Conservation (phyloP, 208 protist genomes). For the Trypanosoma caninum region DNA sequence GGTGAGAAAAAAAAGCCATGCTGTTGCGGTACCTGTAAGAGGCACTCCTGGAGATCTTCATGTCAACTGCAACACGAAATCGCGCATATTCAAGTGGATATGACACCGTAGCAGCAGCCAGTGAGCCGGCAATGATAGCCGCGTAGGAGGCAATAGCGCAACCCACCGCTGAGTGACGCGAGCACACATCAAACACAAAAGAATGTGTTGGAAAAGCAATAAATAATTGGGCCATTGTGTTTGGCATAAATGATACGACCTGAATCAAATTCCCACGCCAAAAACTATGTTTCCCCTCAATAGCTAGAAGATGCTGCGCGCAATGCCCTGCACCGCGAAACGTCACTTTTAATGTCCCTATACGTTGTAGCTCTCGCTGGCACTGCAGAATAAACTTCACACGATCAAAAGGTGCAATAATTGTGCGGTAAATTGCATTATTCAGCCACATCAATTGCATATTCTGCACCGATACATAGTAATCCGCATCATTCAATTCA, state of each 20-base stretch:
- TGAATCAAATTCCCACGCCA: conserved; percentile 84
- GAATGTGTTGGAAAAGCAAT: conserved; percentile 55
- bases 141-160: conserved; percentile 52
- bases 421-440: conserved; percentile 39
- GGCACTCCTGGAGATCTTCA: conserved; percentile 44
- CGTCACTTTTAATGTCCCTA: conserved; percentile 36
- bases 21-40: conserved; percentile 71
- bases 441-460: conserved; percentile 53
- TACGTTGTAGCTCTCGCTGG: conserved; percentile 63
- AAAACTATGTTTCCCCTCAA: conserved; percentile 63
- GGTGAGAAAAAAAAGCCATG: conserved; percentile 70
- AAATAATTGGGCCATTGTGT: conserved; percentile 61
- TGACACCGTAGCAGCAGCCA: conserved; percentile 48
- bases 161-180: conserved; percentile 28
- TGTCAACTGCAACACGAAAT: conserved; percentile 76
- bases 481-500: conserved; percentile 3
- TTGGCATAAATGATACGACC: conserved; percentile 62
- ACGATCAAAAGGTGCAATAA: conserved; percentile 77
- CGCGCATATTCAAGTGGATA: conserved; percentile 83
- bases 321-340: conserved; percentile 60
- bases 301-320: conserved; percentile 38
- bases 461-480: conserved; percentile 49
- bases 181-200: conserved; percentile 49
- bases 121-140: conserved; percentile 37
- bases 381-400: conserved; percentile 83